phyloP scores from a whole-genome alignment of 345 rosid genomes.

The Streptanthus diversifolius region DNA sequence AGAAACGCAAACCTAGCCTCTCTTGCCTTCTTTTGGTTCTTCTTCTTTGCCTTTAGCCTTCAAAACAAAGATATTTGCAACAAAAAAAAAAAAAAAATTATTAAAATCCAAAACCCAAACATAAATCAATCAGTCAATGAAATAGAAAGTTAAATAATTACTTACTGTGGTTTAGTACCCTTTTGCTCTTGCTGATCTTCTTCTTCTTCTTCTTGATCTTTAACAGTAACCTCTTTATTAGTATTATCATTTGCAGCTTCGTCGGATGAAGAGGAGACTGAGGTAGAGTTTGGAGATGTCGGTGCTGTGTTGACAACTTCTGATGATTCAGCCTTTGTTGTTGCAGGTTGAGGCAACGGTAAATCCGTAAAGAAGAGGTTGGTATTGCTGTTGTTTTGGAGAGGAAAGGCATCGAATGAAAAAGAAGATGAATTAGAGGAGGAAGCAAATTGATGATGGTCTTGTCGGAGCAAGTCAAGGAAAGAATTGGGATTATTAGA shows the following conservation, averaged over 20 bases:
- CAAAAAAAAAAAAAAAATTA: background rate
- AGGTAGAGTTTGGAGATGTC: constrained; percentile 81
- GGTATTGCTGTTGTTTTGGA: constrained; percentile 27
- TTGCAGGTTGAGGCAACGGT: constrained; percentile 21
- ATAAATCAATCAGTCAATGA: background rate
- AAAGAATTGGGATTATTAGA: constrained; percentile 25
- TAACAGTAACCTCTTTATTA: constrained; percentile 34
- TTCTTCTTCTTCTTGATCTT: constrained; percentile 47
- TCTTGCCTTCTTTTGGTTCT: constrained; percentile 71
- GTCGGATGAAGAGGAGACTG: constrained; percentile 75
- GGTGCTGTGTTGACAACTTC: constrained; percentile 72
- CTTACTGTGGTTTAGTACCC: constrained; percentile 71
- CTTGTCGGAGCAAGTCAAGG: constrained; percentile 55
- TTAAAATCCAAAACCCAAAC: background rate
- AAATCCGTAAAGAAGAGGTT: constrained; percentile 21
- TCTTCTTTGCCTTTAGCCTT: constrained; percentile 90
- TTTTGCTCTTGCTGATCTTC: constrained; percentile 54
- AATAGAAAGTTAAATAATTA: background rate
- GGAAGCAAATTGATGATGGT: constrained; percentile 24
- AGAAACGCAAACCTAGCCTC: constrained; percentile 93
- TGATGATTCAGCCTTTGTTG: constrained; percentile 50
- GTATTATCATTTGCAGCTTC: constrained; percentile 51
- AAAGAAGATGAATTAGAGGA: constrained; percentile 37
- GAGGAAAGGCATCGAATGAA: constrained; percentile 52
- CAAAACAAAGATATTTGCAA: background rate